These are phyloP conservation scores for Drechmeria coniospora DNA, from an alignment of 2,329 filamentous ascomycete species.

Conservation along the genomic window DNA sequence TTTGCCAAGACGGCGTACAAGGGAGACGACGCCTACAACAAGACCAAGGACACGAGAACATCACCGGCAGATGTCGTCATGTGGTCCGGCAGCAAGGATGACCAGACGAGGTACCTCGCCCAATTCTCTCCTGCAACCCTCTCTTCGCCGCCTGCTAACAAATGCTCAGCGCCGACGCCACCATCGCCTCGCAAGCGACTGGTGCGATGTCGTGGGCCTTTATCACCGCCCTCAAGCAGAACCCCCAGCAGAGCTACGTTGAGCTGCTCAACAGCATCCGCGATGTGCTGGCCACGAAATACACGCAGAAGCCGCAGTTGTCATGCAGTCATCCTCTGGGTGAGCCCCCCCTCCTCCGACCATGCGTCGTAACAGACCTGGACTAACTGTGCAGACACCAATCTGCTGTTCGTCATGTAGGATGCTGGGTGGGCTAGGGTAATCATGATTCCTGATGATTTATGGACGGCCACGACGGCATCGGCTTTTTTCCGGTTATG, in stretches of 20 bases:
- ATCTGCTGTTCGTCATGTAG: constrained; percentile 53
- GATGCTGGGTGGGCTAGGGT: too few species aligned
- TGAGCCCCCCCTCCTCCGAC: constrained; percentile 31
- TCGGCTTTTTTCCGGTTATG: too few species aligned
- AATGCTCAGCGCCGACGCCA: constrained; percentile 70
- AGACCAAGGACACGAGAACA: constrained; percentile 76
- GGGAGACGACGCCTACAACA: constrained; percentile 65
- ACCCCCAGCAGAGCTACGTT: constrained; percentile 90
- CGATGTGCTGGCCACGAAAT: constrained; percentile 73
- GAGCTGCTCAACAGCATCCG: constrained; percentile 91
- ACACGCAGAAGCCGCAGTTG: constrained; percentile 87
- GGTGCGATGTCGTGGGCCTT: constrained; percentile 99
- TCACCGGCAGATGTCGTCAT: constrained; percentile 91
- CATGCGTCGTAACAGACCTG: constrained; percentile 4
- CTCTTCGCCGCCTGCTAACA: constrained; percentile 8
- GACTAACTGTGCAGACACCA: constrained; percentile 34
- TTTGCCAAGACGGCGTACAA: constrained; percentile 77
- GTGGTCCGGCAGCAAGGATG: constrained; percentile 95
- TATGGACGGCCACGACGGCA: too few species aligned
- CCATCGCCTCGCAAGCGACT: constrained; percentile 75
- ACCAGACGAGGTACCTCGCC: constrained; percentile 58
- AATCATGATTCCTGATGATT: too few species aligned
- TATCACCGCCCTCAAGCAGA: constrained; percentile 78
- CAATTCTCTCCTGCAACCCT: constrained; percentile 2
- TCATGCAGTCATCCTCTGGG: constrained; percentile 92